Conservation (phyloP, 768 basidiomycete genomes). For the Russula ochroleuca region DNA sequence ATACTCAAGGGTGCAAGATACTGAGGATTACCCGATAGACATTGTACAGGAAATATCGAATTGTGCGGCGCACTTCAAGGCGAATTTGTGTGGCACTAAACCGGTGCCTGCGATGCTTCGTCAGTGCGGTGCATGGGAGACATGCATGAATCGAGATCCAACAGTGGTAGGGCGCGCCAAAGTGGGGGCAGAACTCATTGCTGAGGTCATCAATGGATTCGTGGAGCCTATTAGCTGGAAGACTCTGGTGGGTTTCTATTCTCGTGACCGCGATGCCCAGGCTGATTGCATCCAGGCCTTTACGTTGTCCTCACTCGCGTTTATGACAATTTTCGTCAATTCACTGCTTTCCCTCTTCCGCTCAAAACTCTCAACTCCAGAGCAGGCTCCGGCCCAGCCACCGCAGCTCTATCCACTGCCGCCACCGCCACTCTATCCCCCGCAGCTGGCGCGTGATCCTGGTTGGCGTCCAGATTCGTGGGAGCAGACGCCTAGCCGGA, state of each 20-base stretch:
- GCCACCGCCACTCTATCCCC: constrained; percentile 21
- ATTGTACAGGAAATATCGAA: constrained; percentile 89
- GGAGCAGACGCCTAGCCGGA: constrained; percentile 28
- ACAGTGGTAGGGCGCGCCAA: constrained; percentile 82
- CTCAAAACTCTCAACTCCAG: constrained; percentile 49
- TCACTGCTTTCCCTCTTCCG: constrained; percentile 75
- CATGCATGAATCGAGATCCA: constrained; percentile 94
- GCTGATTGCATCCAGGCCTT: constrained; percentile 47
- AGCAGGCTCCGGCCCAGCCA: constrained; percentile 13
- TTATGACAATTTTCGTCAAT: constrained; percentile 78
- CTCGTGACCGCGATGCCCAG: constrained; percentile 6
- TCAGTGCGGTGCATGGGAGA: constrained; percentile 86
- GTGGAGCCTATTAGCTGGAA: constrained; percentile 98
- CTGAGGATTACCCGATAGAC: constrained; percentile 43
- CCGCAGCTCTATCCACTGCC: constrained; percentile 29
- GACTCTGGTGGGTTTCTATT: constrained; percentile 64
- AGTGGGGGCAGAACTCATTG: constrained; percentile 91
- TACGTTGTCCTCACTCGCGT: constrained; percentile 68
- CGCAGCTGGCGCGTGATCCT: constrained; percentile 16
- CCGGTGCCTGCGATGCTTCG: constrained; percentile 84
- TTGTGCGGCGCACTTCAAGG: constrained; percentile 75
- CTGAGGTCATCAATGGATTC: constrained; percentile 93
- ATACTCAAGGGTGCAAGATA: constrained; percentile 13
- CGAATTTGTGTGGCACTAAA: constrained; percentile 72
- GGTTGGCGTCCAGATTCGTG: constrained; percentile 23